Evolutionary conservation across 768 basidiomycete genomes (phyloP), one percentile per base, ranked within the genome.

Genomic region (Russula olivacea): DNA sequence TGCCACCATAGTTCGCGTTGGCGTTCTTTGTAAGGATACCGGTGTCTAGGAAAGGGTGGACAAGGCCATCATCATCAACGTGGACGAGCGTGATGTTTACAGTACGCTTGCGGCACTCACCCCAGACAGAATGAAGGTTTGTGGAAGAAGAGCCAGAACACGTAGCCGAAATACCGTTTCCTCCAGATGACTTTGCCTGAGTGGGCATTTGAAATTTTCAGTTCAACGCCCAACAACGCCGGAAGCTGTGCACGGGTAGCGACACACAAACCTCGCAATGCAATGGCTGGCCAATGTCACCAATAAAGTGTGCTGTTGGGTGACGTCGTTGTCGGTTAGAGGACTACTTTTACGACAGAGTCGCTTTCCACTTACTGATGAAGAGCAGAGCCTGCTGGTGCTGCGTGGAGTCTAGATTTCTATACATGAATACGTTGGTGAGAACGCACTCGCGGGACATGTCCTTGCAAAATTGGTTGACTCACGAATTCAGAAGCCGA

Each of bases 321-420:
- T 5, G 15, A 12, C 30, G 9, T 51, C 3, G 43, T 5, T n/a
- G 36, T 47, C 38, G 41, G 47, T 64, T n/a, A 32, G 40, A 8
- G 9, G 11, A 4, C 11, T 21, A 11, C 30, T 12, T 34, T 11
- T n/a, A 23, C 3, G 30, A 15, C 4, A 5, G 4, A 23, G n/a
- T 4, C 4, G 23, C 34, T 17, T 30, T 3, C 0, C 36, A 57
- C 71, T 49, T 58, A 72, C 71, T 81, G 14, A 84, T 68, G 69
- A 83, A 85, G 64, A 79, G 78, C 32, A 85, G 71, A 7, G 83
- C 82, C 65, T 84, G 79, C 61, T 80, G 79, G 7, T 72, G 69
- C 66, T 83, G 80, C 2, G 72, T 68, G 7, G 72, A 72, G 34
- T 43, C 32, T 21, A 15, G 25, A 8, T 19, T 2, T 19, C 50